Percentiles rank a stretch among this genome's conserved stretches.
Evolutionary conservation across 139 green algal genomes (phyloP).

Genomic region (Chlorella sp.): DNA sequence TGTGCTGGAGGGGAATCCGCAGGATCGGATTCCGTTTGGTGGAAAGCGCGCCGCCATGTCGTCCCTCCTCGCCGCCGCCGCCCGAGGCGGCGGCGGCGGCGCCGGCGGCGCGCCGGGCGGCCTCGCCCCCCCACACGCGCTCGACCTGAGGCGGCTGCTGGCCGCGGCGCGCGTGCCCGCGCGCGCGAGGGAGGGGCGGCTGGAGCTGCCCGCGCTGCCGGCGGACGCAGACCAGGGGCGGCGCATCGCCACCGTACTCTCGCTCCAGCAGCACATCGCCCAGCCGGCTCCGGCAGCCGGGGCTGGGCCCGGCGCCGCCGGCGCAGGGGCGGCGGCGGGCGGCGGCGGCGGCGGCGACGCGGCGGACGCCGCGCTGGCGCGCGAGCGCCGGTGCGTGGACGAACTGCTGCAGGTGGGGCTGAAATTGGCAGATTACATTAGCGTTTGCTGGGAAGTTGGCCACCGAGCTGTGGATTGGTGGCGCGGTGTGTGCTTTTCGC

Average conservation of each 20-base stretch:
- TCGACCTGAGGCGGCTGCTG: neutral
- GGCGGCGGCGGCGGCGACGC: too few species aligned
- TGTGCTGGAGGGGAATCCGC: slow-evolving; percentile 39
- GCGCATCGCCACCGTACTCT: too few species aligned
- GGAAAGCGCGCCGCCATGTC: neutral
- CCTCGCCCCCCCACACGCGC: neutral
- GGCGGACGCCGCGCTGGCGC: too few species aligned
- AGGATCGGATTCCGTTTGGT: slow-evolving; percentile 40
- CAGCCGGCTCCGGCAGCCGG: too few species aligned
- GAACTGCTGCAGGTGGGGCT: neutral
- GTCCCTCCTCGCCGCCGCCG: neutral
- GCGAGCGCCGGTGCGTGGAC: neutral
- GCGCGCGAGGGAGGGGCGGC: neutral
- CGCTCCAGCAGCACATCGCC: too few species aligned
- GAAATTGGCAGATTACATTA: neutral
- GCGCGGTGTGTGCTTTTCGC: neutral
- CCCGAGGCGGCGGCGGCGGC: neutral
- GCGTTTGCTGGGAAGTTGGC: too few species aligned
- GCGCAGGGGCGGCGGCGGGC: too few species aligned
- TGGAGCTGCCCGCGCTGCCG: too few species aligned
- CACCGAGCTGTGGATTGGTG: neutral
- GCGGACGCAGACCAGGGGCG: too few species aligned
- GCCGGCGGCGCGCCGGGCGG: too few species aligned
- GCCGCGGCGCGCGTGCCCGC: neutral
- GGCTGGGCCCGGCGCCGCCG: too few species aligned